Evolutionary conservation across 352 stramenopile genomes (phyloP).

Genomic region (Thalassiosira livingstoniorum): DNA sequence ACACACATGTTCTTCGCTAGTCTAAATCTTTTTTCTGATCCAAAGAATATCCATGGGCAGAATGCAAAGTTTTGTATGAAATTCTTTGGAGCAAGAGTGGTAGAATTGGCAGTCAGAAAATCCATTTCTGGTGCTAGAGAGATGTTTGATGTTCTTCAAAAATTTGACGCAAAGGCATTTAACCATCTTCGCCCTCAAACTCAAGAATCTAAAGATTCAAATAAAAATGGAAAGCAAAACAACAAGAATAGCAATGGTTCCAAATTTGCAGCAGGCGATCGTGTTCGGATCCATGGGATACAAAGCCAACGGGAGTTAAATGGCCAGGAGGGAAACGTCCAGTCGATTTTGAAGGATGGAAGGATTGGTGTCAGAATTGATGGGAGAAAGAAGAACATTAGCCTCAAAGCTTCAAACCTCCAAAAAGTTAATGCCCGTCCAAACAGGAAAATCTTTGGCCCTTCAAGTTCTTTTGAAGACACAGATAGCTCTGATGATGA

Average conservation of each 20-base stretch:
- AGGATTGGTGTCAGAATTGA: no score
- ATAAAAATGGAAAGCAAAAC: constrained; percentile 9
- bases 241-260: constrained; percentile 16
- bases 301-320: constrained; percentile 8
- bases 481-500: no score
- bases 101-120: constrained; percentile 35
- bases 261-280: constrained; percentile 2
- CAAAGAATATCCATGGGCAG: neutral
- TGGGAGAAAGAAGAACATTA: no score
- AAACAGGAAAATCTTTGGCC: no score
- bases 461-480: no score
- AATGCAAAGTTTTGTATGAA: constrained; percentile 23
- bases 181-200: constrained; percentile 26
- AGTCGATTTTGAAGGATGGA: no score
- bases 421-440: no score
- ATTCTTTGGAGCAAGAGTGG: constrained; percentile 33
- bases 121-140: neutral
- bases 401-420: no score
- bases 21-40: no score
- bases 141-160: constrained; percentile 28
- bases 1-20: no score
- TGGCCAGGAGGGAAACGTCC: neutral
- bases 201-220: neutral
- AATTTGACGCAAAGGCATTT: constrained; percentile 40
- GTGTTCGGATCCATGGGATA: constrained; percentile 5